Base-by-base conservation (phyloP, 192 early-diverging fungal genomes). In the Pilobolus umbonatus region DNA sequence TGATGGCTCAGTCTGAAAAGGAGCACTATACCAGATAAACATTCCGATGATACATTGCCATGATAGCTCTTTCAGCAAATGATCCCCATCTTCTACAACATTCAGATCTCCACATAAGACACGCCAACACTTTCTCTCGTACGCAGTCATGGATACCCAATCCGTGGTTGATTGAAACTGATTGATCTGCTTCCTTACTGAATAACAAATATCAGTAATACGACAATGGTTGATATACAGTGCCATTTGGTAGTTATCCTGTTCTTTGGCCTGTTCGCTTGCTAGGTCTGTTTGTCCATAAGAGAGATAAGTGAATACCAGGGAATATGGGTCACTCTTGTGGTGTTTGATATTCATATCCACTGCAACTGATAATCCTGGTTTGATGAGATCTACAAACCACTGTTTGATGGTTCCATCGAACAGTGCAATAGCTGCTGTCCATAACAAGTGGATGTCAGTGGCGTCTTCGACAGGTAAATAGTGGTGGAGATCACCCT, bases 11-110 rank as follows among this genome's bases (percentile, higher is more conserved):
- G 14, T 17, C 1, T 42, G 15, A 5, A 12, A 5, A 26, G 3
- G 1, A 1, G 26, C 14, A 19, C 28, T 10, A 21, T 54, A 54
- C 32, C 12, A 38, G 4, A 54, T 14, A 26, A 38, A 54, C 52
- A 54, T 54, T 3, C 52, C 22, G 34, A 54, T 7, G 0, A 35
- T 54, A 1, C 52, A 54, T 24, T 54, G 32, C 52, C 52, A 54
- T 21, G 52, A 36, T 2, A 19, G 17, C 17, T 54, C 34, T 11
- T 8, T 24, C 5, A 54, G 34, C 0, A 36, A 22, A 34, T 34
- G 38, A 0, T 25, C 21, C 3, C 38, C 34, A 11, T 8, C 3
- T 12, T 24, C 10, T 25, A 35, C 31, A 11, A 14, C 19, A 4
- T 35, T 35, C 9, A 54, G 31, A 8, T 24, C 11, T 22, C 52